phyloP scores from a whole-genome alignment of 495 filamentous ascomycete genomes.

The Talaromyces nanjingensis region DNA sequence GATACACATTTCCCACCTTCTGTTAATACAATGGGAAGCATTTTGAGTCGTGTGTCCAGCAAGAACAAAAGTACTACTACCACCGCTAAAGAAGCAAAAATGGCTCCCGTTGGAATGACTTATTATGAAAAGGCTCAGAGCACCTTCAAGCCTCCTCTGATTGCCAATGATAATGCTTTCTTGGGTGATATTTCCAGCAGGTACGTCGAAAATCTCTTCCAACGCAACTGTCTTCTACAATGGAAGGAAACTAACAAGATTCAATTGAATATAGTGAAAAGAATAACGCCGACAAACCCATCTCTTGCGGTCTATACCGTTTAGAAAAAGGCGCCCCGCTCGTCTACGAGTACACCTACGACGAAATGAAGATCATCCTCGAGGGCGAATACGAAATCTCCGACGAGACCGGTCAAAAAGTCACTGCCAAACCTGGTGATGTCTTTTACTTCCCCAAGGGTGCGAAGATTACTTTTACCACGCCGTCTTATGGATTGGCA shows the following conservation, averaged over 20 bases:
- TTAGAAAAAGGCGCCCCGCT: conserved; percentile 68
- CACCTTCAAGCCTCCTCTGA: conserved; percentile 61
- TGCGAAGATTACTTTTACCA: conserved; percentile 69
- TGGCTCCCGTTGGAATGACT: conserved; percentile 28
- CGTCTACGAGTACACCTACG: conserved; percentile 68
- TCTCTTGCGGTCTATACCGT: conserved; percentile 66
- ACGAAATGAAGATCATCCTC: conserved; percentile 77
- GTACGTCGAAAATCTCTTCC: conserved; percentile 19
- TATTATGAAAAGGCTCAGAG: conserved; percentile 56
- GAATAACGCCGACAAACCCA: conserved; percentile 53
- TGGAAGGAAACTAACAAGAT: not conserved
- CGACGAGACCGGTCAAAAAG: conserved; percentile 63
- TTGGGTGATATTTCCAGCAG: conserved; percentile 59
- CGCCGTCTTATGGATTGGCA: conserved; percentile 60
- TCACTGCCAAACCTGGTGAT: conserved; percentile 61
- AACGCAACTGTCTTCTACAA: not conserved
- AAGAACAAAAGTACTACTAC: not conserved
- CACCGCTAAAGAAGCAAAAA: conserved; percentile 13
- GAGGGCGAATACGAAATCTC: conserved; percentile 70
- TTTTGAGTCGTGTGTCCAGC: conserved; percentile 3
- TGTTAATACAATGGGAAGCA: not conserved
- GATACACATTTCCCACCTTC: not conserved
- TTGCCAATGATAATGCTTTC: conserved; percentile 70
- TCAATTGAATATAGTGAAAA: conserved; percentile 34
- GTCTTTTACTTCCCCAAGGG: conserved; percentile 76